Conservation (phyloP, 2,329 filamentous ascomycete species). For the Ambrosiella beaveri region DNA sequence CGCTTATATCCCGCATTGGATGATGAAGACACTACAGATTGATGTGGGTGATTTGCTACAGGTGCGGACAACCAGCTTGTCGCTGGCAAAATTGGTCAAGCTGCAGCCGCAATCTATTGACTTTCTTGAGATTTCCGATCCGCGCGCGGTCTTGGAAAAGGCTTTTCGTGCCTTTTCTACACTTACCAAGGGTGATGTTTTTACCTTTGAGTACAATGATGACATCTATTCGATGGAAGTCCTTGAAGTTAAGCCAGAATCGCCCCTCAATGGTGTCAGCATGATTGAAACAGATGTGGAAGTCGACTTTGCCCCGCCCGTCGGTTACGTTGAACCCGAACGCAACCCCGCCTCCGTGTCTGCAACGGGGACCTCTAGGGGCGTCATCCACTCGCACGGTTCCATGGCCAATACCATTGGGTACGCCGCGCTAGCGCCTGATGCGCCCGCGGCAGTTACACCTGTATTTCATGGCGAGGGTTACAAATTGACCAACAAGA, state of each 20-base stretch:
- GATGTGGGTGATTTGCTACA: slow-evolving; percentile 91
- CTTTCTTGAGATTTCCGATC: slow-evolving; percentile 93
- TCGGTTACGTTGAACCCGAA: slow-evolving; percentile 85
- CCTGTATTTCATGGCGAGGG: slow-evolving; percentile 70
- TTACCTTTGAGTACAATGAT: slow-evolving; percentile 95
- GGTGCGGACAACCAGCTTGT: slow-evolving; percentile 84
- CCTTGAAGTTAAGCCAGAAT: slow-evolving; percentile 77
- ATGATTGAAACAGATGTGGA: slow-evolving; percentile 94
- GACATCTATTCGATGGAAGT: slow-evolving; percentile 86
- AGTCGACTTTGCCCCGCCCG: slow-evolving; percentile 85
- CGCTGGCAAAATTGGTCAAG: slow-evolving; percentile 84
- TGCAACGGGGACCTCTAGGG: slow-evolving; percentile 60
- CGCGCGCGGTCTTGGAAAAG: slow-evolving; percentile 91
- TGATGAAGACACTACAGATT: slow-evolving; percentile 81
- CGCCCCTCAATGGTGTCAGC: slow-evolving; percentile 68
- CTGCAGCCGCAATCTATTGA: slow-evolving; percentile 83
- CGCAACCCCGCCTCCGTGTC: slow-evolving; percentile 25
- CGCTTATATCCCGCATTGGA: slow-evolving; percentile 91
- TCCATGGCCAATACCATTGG: slow-evolving; percentile 98
- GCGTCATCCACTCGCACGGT: slow-evolving; percentile 65
- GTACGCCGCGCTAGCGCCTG: slow-evolving; percentile 76
- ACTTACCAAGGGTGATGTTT: slow-evolving; percentile 81
- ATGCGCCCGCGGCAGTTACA: slow-evolving; percentile 46
- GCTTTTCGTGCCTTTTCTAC: slow-evolving; percentile 93
- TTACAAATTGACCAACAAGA: slow-evolving; percentile 56